Base-by-base conservation (phyloP, 1,284 basidiomycete genomes). In the Chalciporus sp. region DNA sequence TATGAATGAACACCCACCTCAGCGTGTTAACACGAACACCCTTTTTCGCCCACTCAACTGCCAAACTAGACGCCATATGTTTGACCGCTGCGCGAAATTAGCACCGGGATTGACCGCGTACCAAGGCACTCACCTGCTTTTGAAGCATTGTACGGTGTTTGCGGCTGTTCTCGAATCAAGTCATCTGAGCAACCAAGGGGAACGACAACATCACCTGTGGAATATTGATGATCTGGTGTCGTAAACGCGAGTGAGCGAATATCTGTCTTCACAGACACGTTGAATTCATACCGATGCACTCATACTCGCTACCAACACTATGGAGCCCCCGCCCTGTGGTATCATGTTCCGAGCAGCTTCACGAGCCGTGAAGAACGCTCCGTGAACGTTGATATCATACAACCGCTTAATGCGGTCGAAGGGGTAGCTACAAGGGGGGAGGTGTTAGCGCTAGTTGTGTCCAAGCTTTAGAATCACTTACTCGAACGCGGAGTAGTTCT, bases 141-240 rank as follows among this genome's bases (percentile, higher is more conserved):
- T 42, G 94, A 95, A n/a, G 92, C 90, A 72, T 98, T 98, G 75
- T 98, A 98, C 0, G 95, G 95, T 1, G 92, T 92, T 81, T 98
- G 95, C 37, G 84, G 85, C 83, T 97, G 79, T 56, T 64, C 31
- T 51, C 42, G 17, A 2, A 35, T 55, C 27, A 46, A 39, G 27
- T 33, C 17, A 7, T 3, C 12, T 12, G 10, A 11, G 20, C 23
- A 3, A 1, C 19, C 28, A 19, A 51, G 7, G 33, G 16, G 14
- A 47, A 27, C 12, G 23, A 16, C 42, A 33, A 9, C 54, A 65
- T 28, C 56, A 87, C 86, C 78, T 87, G 86, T 37, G 93, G 93
- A 53, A 90, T 82, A 73, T 95, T 95, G 70, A 95, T 81, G 58
- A 95, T 85, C 91, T 94, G 65, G 51, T 28, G 28, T 53, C 35